Percentiles rank a stretch among this genome's conserved stretches.
phyloP scores from a whole-genome alignment of 2,329 filamentous ascomycete species.

The Plenodomus tracheiphilus region DNA sequence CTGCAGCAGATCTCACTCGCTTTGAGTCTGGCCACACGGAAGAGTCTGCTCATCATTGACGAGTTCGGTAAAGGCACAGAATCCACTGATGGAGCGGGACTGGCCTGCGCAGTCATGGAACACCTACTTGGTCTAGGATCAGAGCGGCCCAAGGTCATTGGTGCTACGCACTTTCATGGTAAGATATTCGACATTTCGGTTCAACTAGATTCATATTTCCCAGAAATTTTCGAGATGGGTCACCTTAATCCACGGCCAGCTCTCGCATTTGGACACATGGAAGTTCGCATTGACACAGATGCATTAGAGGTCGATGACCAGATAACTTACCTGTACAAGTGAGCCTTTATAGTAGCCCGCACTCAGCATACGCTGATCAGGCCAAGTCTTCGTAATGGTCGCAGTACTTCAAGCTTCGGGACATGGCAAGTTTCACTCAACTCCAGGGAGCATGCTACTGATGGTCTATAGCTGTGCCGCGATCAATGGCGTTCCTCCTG shows the following conservation, averaged over 20 bases:
- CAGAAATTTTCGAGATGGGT: conserved; percentile 70
- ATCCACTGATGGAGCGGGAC: conserved; percentile 64
- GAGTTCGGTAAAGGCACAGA: conserved; percentile 81
- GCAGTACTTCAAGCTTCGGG: conserved; percentile 81
- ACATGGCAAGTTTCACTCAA: conserved; percentile 55
- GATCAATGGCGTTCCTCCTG: conserved; percentile 77
- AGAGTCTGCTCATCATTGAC: conserved; percentile 85
- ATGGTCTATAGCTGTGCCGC: conserved; percentile 66
- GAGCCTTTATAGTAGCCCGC: conserved; percentile 19
- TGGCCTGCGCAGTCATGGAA: conserved; percentile 64
- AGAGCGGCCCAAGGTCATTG: conserved; percentile 62
- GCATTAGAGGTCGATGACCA: conserved; percentile 61
- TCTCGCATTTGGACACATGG: conserved; percentile 71
- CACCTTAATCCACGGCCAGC: conserved; percentile 57
- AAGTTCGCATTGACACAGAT: conserved; percentile 63
- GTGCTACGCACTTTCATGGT: conserved; percentile 66
- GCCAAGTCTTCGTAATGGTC: conserved; percentile 59
- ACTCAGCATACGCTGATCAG: conserved; percentile 12
- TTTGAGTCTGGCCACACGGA: conserved; percentile 71
- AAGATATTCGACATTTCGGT: conserved; percentile 38
- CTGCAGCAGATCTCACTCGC: conserved; percentile 83
- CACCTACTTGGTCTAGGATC: conserved; percentile 56
- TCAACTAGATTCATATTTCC: conserved; percentile 49
- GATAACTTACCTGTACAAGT: conserved; percentile 74
- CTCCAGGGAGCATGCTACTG: not conserved